phyloP scores from a whole-genome alignment of 2,329 filamentous ascomycete genomes.

The Microdochium bolleyi region DNA sequence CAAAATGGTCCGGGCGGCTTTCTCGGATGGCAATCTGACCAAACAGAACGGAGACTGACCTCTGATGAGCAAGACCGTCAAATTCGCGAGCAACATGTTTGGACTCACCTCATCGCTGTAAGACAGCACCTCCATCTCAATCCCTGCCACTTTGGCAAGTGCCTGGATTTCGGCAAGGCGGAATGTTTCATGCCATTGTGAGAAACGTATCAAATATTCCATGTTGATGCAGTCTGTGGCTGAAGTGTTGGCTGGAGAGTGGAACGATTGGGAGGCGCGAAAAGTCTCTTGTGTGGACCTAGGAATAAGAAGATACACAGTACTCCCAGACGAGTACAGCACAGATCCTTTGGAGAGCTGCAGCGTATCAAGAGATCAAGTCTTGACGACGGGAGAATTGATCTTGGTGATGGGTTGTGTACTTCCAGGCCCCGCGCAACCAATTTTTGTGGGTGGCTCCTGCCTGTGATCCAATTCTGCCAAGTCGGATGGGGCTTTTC shows the following conservation, averaged over 20 bases:
- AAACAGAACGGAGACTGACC: slow-evolving; percentile 78
- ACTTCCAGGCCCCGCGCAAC: background rate
- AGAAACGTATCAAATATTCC: slow-evolving; percentile 85
- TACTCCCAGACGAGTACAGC: too few relatives aligned
- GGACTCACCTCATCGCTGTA: slow-evolving; percentile 66
- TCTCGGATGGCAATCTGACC: slow-evolving; percentile 57
- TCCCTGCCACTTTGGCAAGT: slow-evolving; percentile 59
- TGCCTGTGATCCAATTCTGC: background rate
- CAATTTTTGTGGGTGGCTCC: background rate
- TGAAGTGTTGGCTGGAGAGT: background rate
- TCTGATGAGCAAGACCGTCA: slow-evolving; percentile 8
- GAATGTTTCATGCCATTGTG: slow-evolving; percentile 87
- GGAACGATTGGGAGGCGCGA: too few relatives aligned
- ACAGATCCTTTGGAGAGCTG: too few relatives aligned
- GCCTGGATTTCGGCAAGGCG: slow-evolving; percentile 76
- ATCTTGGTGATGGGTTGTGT: background rate
- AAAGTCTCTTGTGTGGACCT: too few relatives aligned
- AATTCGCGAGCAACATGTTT: background rate
- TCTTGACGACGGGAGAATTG: too few relatives aligned
- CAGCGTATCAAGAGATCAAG: background rate
- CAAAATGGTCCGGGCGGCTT: slow-evolving; percentile 59
- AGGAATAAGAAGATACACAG: too few relatives aligned
- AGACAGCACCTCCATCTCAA: slow-evolving; percentile 63
- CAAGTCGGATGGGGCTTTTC: background rate
- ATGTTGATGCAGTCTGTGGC: slow-evolving; percentile 22